A percentile compares a stretch with the other conserved stretches of the same genome.
phyloP scores from a whole-genome alignment of 345 rosid species.

The Passiflora organensis region DNA sequence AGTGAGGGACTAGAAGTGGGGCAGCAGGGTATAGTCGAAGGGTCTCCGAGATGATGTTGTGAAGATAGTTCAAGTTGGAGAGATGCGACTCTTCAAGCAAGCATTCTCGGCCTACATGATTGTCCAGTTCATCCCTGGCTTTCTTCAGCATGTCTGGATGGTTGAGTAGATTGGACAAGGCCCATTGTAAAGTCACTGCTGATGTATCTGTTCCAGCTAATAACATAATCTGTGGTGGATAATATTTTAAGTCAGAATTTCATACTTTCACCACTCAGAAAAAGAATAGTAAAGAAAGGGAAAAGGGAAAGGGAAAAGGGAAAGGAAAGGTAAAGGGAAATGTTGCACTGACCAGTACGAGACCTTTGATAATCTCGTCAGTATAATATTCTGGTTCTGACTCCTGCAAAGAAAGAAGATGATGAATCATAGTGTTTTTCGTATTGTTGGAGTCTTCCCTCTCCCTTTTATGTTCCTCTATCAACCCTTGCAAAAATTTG shows the following conservation, averaged over 20 bases:
- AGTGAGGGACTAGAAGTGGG: not conserved
- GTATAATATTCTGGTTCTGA: slow-evolving; percentile 41
- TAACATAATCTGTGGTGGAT: slow-evolving; percentile 17
- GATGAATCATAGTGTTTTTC: slow-evolving; percentile 38
- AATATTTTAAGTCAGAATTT: too few species aligned
- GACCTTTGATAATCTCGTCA: slow-evolving; percentile 46
- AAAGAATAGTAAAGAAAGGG: too few species aligned
- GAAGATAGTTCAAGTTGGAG: slow-evolving; percentile 19
- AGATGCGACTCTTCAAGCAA: slow-evolving; percentile 39
- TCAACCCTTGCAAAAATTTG: slow-evolving; percentile 29
- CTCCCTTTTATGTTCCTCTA: slow-evolving; percentile 31
- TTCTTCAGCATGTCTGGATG: slow-evolving; percentile 29
- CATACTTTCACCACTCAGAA: too few species aligned
- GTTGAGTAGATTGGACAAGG: slow-evolving; percentile 39
- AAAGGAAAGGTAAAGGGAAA: too few species aligned
- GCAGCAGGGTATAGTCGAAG: not conserved
- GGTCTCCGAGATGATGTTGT: not conserved
- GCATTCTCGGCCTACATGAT: slow-evolving; percentile 26
- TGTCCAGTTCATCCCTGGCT: slow-evolving; percentile 30
- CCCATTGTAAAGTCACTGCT: slow-evolving; percentile 49
- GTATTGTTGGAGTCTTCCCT: not conserved
- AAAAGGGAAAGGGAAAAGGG: too few species aligned
- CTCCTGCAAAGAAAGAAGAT: slow-evolving; percentile 31
- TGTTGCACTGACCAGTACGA: slow-evolving; percentile 26
- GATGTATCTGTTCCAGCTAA: slow-evolving; percentile 42